Conservation (phyloP, 1,139 yeast genomes). For the Sugiyamaella pinicola region DNA sequence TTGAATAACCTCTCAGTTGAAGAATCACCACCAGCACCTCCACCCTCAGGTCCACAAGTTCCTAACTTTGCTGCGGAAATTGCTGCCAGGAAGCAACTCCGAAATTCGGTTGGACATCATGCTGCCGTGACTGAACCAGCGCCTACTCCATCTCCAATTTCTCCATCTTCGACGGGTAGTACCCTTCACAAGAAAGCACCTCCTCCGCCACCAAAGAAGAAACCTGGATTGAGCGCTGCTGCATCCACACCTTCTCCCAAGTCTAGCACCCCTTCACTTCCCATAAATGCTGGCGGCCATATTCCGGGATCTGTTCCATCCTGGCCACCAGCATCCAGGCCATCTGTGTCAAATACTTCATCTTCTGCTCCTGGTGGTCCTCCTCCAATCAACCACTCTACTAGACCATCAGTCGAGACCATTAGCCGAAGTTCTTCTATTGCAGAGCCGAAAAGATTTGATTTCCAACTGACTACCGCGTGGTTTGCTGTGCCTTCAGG, state of each 20-base stretch:
- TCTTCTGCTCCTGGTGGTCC: slow-evolving; percentile 24
- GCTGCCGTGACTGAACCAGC: not conserved
- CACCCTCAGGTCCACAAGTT: slow-evolving; percentile 9
- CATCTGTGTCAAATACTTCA: not conserved
- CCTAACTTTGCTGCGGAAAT: slow-evolving; percentile 42
- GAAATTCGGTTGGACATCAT: not conserved
- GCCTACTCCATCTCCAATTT: slow-evolving; percentile 13
- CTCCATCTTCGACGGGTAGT: slow-evolving; percentile 21
- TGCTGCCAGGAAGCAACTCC: slow-evolving; percentile 28
- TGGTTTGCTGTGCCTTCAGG: slow-evolving; percentile 36
- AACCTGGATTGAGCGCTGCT: slow-evolving; percentile 29
- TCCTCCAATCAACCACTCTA: slow-evolving; percentile 35
- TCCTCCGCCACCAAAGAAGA: slow-evolving; percentile 36
- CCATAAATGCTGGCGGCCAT: not conserved
- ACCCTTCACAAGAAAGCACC: slow-evolving; percentile 38
- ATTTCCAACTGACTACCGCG: slow-evolving; percentile 33
- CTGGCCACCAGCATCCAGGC: slow-evolving; percentile 13
- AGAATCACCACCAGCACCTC: slow-evolving; percentile 8
- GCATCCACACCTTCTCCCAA: not conserved
- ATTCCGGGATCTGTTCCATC: slow-evolving; percentile 11
- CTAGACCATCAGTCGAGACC: slow-evolving; percentile 34
- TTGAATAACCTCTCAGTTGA: not conserved
- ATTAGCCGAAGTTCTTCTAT: slow-evolving; percentile 18
- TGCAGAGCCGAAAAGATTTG: slow-evolving; percentile 29
- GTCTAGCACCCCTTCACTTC: slow-evolving; percentile 5